These are phyloP conservation scores for Boletus fagicola DNA, from an alignment of 768 basidiomycete species.

Conservation along the genomic window DNA sequence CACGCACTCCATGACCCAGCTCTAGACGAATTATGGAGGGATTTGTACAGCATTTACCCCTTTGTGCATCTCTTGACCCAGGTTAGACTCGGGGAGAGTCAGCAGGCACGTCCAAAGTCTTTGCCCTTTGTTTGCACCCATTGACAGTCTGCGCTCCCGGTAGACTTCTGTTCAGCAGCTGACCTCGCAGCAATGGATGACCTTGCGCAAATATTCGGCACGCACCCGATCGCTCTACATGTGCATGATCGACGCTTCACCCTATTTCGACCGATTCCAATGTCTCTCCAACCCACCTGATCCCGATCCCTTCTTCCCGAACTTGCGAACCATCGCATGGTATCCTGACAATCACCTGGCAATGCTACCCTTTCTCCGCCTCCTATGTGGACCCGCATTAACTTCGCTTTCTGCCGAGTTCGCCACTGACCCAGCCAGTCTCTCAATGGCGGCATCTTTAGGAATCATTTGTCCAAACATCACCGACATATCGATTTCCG, in stretches of 20 bases:
- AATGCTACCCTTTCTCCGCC: slow-evolving; percentile 23
- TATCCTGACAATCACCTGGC: slow-evolving; percentile 19
- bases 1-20: slow-evolving; percentile 22
- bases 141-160: background rate
- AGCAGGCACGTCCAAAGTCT: slow-evolving; percentile 11
- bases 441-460: slow-evolving; percentile 12
- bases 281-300: slow-evolving; percentile 18
- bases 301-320: slow-evolving; percentile 21
- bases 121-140: too few species aligned
- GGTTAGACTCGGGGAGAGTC: background rate
- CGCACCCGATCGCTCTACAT: slow-evolving; percentile 21
- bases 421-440: slow-evolving; percentile 15
- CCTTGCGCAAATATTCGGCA: slow-evolving; percentile 19
- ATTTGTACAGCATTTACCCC: slow-evolving; percentile 22
- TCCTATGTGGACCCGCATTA: slow-evolving; percentile 25
- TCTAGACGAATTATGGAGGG: slow-evolving; percentile 26
- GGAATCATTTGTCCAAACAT: slow-evolving; percentile 22
- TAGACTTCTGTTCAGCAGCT: background rate
- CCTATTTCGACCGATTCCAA: slow-evolving; percentile 5
- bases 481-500: slow-evolving; percentile 17
- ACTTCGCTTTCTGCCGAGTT: slow-evolving; percentile 22
- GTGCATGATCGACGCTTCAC: slow-evolving; percentile 21
- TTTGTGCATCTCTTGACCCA: slow-evolving; percentile 18
- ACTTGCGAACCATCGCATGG: slow-evolving; percentile 23
- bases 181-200: slow-evolving; percentile 15